Evolutionary conservation across 129 eudicot species (phyloP).

Genomic region (Rutidosis leptorrhynchoides): DNA sequence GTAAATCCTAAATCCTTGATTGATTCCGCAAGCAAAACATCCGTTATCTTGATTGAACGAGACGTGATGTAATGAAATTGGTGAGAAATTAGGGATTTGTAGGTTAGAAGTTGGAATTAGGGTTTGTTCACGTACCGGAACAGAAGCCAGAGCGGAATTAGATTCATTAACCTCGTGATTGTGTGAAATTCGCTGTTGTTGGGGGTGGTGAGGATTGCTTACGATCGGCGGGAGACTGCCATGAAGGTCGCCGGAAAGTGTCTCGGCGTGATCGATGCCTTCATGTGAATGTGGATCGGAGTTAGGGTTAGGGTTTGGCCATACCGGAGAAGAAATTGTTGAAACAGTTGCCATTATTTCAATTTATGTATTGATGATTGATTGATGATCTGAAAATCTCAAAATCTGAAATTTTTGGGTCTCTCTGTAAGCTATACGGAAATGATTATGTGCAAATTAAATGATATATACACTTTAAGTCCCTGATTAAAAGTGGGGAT

Average conservation of each 20-base stretch:
- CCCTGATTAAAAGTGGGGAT: too few relatives aligned
- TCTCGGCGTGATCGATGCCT: conserved; percentile 2
- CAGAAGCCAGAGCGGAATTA: conserved; percentile 20
- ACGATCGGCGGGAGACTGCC: conserved; percentile 29
- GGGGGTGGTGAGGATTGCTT: conserved; percentile 13
- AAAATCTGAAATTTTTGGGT: conserved; percentile 22
- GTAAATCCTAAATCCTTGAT: conserved; percentile 68
- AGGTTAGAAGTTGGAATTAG: conserved; percentile 10
- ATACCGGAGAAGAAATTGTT: conserved; percentile 39
- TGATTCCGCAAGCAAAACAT: conserved; percentile 74
- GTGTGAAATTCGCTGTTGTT: conserved; percentile 17
- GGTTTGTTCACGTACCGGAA: conserved; percentile 14
- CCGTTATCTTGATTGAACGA: conserved; percentile 81
- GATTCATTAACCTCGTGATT: conserved; percentile 16
- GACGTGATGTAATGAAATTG: conserved; percentile 49
- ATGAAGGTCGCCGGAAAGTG: conserved; percentile 19
- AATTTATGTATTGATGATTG: neutral
- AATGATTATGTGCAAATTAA: neutral
- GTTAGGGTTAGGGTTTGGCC: conserved; percentile 39
- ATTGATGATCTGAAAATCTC: conserved; percentile 19
- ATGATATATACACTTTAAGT: neutral
- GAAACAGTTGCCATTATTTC: conserved; percentile 57
- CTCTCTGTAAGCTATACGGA: neutral
- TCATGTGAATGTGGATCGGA: conserved; percentile 28
- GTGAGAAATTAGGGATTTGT: conserved; percentile 12